These are phyloP conservation scores for Sphaerulina musiva DNA, from an alignment of 2,329 filamentous ascomycete genomes.

Conservation along the genomic window DNA sequence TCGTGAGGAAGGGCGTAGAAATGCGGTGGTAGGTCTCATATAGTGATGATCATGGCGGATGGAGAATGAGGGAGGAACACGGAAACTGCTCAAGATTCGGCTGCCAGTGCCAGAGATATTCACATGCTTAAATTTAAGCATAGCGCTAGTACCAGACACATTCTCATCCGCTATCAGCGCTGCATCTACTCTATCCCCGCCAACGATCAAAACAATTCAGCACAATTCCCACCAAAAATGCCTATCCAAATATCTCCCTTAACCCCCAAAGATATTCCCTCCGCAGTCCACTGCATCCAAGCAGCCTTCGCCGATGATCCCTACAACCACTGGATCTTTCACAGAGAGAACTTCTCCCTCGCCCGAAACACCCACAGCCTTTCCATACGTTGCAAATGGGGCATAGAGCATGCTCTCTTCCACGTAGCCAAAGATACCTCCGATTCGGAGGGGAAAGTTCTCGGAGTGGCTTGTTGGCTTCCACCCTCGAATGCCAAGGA, in stretches of 20 bases:
- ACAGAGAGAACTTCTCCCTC: conserved; percentile 46
- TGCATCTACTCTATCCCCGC: too few relatives aligned
- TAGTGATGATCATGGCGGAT: background rate
- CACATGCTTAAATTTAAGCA: conserved; percentile 2
- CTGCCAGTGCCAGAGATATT: background rate
- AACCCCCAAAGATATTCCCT: conserved; percentile 54
- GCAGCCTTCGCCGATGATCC: conserved; percentile 61
- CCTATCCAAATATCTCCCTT: conserved; percentile 51
- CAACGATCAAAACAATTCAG: too few relatives aligned
- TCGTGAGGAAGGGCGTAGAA: conserved; percentile 41
- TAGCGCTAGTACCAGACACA: too few relatives aligned
- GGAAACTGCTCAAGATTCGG: too few relatives aligned
- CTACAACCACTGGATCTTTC: conserved; percentile 60
- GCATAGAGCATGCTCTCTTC: conserved; percentile 63
- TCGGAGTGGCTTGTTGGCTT: conserved; percentile 69
- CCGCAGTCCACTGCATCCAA: conserved; percentile 59
- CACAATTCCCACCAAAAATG: conserved; percentile 11
- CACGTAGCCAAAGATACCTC: conserved; percentile 57
- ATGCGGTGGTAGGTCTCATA: conserved; percentile 14
- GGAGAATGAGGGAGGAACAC: too few relatives aligned
- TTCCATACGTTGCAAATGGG: conserved; percentile 61
- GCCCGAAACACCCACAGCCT: conserved; percentile 58
- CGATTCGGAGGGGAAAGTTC: conserved; percentile 42
- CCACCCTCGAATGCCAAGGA: conserved; percentile 45
- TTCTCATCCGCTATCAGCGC: too few relatives aligned